Evolutionary conservation across 2,329 filamentous ascomycete genomes (phyloP).

Genomic region (Aureobasidium sp.): DNA sequence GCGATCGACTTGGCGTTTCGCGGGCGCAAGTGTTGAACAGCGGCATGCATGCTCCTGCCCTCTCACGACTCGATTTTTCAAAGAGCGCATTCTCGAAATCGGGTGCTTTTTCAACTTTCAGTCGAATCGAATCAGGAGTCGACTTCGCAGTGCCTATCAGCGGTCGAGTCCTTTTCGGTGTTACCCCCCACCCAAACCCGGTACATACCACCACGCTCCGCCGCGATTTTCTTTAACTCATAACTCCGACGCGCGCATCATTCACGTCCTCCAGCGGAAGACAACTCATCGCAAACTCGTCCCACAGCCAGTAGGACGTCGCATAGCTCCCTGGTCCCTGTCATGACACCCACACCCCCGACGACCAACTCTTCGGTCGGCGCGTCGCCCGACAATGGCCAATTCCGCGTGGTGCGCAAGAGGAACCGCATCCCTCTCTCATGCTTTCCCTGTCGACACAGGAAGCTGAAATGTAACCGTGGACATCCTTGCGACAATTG

Average conservation of each 20-base stretch:
- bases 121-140: not conserved
- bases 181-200: not conserved
- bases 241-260: slow-evolving; percentile 9
- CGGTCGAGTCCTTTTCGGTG: not conserved
- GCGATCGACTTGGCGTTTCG: no score
- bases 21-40: no score
- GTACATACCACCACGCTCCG: not conserved
- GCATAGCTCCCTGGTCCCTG: not conserved
- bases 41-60: slow-evolving; percentile 2
- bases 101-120: not conserved
- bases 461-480: slow-evolving; percentile 95
- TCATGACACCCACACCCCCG: slow-evolving; percentile 66
- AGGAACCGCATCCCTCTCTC: slow-evolving; percentile 87
- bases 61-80: not conserved
- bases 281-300: not conserved
- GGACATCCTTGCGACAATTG: slow-evolving; percentile 90
- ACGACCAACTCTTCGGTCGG: slow-evolving; percentile 71
- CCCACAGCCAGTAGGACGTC: not conserved
- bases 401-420: slow-evolving; percentile 83
- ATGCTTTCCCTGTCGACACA: slow-evolving; percentile 81
- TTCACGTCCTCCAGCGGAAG: not conserved
- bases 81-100: not conserved
- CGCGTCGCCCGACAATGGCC: slow-evolving; percentile 70
- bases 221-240: not conserved
- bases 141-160: not conserved